phyloP scores from a whole-genome alignment of 1,284 basidiomycete genomes.

The Cutaneotrichosporon mucoides region DNA sequence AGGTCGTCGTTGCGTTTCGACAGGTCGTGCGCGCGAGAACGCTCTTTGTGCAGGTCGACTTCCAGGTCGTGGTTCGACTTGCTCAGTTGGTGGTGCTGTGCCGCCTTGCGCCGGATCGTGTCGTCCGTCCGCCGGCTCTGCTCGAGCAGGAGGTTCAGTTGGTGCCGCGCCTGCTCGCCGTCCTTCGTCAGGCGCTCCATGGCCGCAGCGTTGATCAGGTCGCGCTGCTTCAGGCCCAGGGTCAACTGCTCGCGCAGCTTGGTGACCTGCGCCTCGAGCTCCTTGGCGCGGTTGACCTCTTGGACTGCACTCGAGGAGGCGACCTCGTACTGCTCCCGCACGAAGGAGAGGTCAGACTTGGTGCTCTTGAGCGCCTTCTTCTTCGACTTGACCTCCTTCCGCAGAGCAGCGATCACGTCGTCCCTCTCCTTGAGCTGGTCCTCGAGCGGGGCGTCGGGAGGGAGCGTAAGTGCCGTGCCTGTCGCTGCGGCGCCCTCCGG shows the following conservation, averaged over 20 bases:
- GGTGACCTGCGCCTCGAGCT: constrained; percentile 21
- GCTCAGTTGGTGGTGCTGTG: constrained; percentile 17
- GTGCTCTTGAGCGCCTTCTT: constrained; percentile 6
- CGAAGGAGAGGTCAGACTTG: constrained; percentile 21
- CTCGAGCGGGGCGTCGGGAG: neutral
- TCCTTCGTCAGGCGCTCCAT: constrained; percentile 6
- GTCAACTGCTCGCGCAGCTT: constrained; percentile 30
- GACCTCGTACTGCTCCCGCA: constrained; percentile 27
- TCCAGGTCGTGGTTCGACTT: constrained; percentile 23
- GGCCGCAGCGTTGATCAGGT: constrained; percentile 24
- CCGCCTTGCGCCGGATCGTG: constrained; percentile 30
- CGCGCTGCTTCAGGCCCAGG: constrained; percentile 38
- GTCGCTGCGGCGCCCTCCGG: neutral
- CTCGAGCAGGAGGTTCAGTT: constrained; percentile 32
- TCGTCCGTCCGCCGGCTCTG: constrained; percentile 43
- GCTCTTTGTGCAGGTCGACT: constrained; percentile 13
- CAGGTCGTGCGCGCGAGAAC: constrained; percentile 17
- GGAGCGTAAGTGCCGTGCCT: neutral
- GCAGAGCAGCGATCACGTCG: constrained; percentile 8
- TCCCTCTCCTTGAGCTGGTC: constrained; percentile 11
- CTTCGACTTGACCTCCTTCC: constrained; percentile 9
- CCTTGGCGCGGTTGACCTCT: constrained; percentile 21
- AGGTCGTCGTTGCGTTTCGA: constrained; percentile 35
- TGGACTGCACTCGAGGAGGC: constrained; percentile 31
- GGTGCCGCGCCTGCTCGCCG: constrained; percentile 13